phyloP scores from a whole-genome alignment of 140 eudicot species.

The Cichorium intybus region DNA sequence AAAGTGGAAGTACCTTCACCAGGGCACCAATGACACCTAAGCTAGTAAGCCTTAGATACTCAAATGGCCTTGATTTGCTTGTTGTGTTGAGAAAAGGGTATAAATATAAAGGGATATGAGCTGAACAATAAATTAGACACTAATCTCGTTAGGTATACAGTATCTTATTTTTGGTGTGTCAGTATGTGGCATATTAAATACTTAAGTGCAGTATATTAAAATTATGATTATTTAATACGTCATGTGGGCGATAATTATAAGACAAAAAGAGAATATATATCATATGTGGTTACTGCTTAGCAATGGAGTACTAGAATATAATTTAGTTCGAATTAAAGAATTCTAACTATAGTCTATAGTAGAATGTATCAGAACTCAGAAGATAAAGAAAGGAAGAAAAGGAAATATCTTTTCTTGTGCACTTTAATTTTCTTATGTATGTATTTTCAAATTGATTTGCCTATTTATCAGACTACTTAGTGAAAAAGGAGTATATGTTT shows the following conservation, averaged over 20 bases:
- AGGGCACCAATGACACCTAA: constrained; percentile 97
- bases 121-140: constrained; percentile 41
- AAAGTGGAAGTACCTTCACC: constrained; percentile 63
- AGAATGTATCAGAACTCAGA: background rate
- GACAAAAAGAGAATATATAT: background rate
- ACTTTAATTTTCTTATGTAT: background rate
- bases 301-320: constrained; percentile 1
- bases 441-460: background rate
- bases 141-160: background rate
- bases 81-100: constrained; percentile 95
- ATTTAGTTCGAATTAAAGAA: background rate
- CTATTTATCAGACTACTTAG: too few relatives aligned
- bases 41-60: constrained; percentile 89
- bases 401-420: background rate
- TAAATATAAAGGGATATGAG: constrained; percentile 85
- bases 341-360: background rate
- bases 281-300: constrained; percentile 8
- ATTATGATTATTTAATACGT: background rate
- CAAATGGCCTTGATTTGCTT: constrained; percentile 88
- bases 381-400: background rate
- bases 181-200: background rate
- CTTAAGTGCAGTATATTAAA: background rate
- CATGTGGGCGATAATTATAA: background rate
- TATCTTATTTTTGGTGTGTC: background rate
- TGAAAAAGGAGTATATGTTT: too few relatives aligned